Base-by-base conservation (phyloP, 1,284 basidiomycete genomes). In the Trichosporon faecale region DNA sequence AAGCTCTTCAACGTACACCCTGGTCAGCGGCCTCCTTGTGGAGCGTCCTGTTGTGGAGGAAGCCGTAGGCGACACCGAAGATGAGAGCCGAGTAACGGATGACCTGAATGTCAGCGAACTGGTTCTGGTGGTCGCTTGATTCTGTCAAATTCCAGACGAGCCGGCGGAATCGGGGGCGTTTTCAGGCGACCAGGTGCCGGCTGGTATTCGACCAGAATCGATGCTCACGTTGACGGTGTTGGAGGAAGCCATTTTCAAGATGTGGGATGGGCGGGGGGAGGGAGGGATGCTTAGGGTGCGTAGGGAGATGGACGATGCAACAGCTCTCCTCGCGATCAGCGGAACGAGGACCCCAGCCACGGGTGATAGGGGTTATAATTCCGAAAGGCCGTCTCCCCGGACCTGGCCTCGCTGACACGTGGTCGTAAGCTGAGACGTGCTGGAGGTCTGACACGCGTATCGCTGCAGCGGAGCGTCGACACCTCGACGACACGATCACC, bases 71-170 rank as follows among this genome's bases (percentile, higher is more conserved):
- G 78, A 98, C 88, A 81, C 96, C 96, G 68, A 89, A 88, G 74
- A 91, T 85, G 76, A 99, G 89, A 67, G 96, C 95, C 46, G 94
- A 91, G 85, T 98, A 99, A 79, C 96, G 93, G 79, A 92, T 92
- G 82, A 98, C 95, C 96, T 99, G 78, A n/a, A 18, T 18, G 57
- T 68, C n/a, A 71, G 70, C 52, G 40, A 27, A 9, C 29, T 12
- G 4, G 16, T 12, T 14, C 29, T 33, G 6, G 57, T 18, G 27
- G 16, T 61, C 29, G 29, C 27, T 61, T 31, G 57, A n/a, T 33
- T 61, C 57, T 61, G 57, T 33, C 57, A 61, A 31, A 31, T 61
- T 61, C 57, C 57, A 61, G 57, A 11, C 52, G 33, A 33, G 31
- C 49, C 61, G 37, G 57, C 29, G 18, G 64, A 18, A 16, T 37